A percentile compares a stretch with the other conserved stretches of the same genome.
Conservation (phyloP, 768 basidiomycete genomes). For the Boletus rufocinnamomeus region DNA sequence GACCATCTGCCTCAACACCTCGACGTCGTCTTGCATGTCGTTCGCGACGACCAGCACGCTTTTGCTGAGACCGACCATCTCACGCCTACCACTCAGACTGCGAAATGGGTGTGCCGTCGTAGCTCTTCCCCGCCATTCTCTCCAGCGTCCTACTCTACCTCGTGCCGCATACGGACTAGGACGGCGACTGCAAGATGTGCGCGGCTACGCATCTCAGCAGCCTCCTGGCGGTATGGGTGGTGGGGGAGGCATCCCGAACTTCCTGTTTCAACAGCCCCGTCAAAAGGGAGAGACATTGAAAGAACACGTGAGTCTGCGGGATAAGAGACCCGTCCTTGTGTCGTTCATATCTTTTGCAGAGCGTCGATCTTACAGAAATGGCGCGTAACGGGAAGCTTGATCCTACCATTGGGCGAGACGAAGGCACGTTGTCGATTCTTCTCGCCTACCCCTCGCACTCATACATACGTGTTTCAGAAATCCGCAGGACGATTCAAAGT, state of each 20-base stretch:
- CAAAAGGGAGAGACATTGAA: constrained; percentile 86
- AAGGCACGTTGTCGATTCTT: constrained; percentile 46
- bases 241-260: constrained; percentile 52
- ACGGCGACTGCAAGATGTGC: constrained; percentile 11
- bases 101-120: constrained; percentile 22
- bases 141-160: not conserved
- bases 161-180: not conserved
- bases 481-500: constrained; percentile 91
- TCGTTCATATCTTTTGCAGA: constrained; percentile 43
- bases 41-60: not conserved
- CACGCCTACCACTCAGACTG: constrained; percentile 21
- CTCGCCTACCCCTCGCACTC: not conserved
- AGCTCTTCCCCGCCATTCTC: not conserved
- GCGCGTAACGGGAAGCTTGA: constrained; percentile 86
- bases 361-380: constrained; percentile 80
- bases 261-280: constrained; percentile 57
- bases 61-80: constrained; percentile 10
- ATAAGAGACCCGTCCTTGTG: not conserved
- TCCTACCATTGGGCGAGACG: constrained; percentile 87
- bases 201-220: constrained; percentile 52
- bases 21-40: constrained; percentile 12
- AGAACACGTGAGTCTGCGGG: constrained; percentile 60
- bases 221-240: constrained; percentile 39
- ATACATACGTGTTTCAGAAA: constrained; percentile 50
- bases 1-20: not conserved